These are phyloP conservation scores for Neoarthrinium moseri DNA, from an alignment of 2,329 filamentous ascomycete genomes.

Conservation along the genomic window DNA sequence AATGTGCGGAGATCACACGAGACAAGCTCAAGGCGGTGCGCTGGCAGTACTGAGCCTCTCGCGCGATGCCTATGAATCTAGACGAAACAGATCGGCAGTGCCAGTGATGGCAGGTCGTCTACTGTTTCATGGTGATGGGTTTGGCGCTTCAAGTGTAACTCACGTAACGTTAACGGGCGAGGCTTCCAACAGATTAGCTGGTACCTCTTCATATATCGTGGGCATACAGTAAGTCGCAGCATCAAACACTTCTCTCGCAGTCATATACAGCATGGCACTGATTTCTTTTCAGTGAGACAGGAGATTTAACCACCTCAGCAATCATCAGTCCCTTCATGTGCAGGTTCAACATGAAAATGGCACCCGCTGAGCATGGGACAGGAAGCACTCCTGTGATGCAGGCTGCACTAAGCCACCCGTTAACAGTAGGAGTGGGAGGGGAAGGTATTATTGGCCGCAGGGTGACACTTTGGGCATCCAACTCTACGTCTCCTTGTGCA, in stretches of 20 bases:
- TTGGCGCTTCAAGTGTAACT: conserved; percentile 34
- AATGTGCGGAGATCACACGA: conserved; percentile 45
- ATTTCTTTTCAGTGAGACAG: conserved; percentile 39
- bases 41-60: conserved; percentile 39
- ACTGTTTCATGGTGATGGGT: conserved; percentile 41
- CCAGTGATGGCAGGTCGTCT: conserved; percentile 25
- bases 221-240: conserved; percentile 40
- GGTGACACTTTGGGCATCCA: conserved; percentile 37
- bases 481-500: conserved; percentile 31
- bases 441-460: conserved; percentile 48
- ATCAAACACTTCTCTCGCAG: too few species aligned
- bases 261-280: too few species aligned
- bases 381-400: conserved; percentile 23
- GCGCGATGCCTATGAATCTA: not conserved
- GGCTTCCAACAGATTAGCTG: too few species aligned
- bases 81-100: conserved; percentile 17
- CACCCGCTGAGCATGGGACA: conserved; percentile 16
- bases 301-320: conserved; percentile 39
- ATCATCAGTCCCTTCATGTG: conserved; percentile 42
- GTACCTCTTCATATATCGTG: conserved; percentile 28
- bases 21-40: conserved; percentile 42
- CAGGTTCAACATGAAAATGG: conserved; percentile 30
- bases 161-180: conserved; percentile 41
- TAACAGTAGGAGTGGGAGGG: conserved; percentile 42
- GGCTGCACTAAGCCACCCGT: conserved; percentile 30